Evolutionary conservation across 2,329 filamentous ascomycete genomes (phyloP), one percentile per base, ranked within the genome.

Genomic region (Tolypocladium ophioglossoides): DNA sequence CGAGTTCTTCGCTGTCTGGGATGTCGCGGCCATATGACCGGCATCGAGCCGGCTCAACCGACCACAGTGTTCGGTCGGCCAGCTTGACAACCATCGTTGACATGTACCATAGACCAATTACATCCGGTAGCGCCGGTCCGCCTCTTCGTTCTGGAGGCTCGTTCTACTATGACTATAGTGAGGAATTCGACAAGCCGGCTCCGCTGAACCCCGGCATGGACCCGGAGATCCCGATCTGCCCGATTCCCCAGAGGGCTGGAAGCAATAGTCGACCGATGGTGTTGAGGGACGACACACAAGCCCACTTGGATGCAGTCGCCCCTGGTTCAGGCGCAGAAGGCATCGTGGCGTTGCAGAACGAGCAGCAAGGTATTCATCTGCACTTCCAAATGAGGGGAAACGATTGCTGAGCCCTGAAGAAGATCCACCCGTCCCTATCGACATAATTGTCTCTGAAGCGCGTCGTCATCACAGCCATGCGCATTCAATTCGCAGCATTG

Each of bases 111-210:
- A 62, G 63, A 32, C 64, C 64, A 7, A 55, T 58, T 22, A 57
- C 61, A 18, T 52, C 61, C 52, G 66, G 64, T 44, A 64, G 60
- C 22, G 59, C 59, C 37, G 64, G 61, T 4, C 64, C 62, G 38
- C 55, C 61, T 34, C 56, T 66, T n/a, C 68, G 64, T 54, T 59
- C 66, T 48, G 54, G 60, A 38, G 61, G 69, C 55, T 68, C 74
- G 46, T 69, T 74, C 40, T 80, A 78, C 60, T 79, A 80, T 57
- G 78, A 80, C 60, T 80, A 80, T 59, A 75, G 70, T 20, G 78
- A 80, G 58, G 73, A 71, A 3, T 79, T 79, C 52, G 74, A 78
- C 20, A 67, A 62, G 47, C 64, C 61, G 20, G 54, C 56, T 22
- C 55, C 62, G 34, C 59, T 51, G 12, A 53, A 60, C 4, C 61